These are phyloP conservation scores for Backusella morwellensis DNA, from an alignment of 192 early-diverging fungal genomes.

Conservation along the genomic window DNA sequence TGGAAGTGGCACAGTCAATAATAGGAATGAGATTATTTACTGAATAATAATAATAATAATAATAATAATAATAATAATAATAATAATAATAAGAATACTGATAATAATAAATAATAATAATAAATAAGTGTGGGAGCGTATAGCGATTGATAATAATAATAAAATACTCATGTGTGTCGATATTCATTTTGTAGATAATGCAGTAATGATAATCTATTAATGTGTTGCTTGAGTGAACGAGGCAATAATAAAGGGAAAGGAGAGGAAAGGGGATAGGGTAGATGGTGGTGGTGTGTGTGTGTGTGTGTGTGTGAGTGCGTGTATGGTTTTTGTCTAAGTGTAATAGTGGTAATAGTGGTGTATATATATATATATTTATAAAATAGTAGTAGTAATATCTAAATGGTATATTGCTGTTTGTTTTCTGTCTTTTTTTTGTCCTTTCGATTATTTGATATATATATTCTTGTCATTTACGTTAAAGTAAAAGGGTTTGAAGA, in stretches of 20 bases:
- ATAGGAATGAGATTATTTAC: background rate
- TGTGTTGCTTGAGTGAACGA: background rate
- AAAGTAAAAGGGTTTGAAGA: slow-evolving; percentile 16
- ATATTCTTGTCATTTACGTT: background rate
- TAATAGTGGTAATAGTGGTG: background rate
- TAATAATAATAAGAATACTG: background rate
- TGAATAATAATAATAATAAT: background rate
- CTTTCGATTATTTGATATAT: background rate
- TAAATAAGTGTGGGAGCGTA: background rate
- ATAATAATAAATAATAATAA: background rate
- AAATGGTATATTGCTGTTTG: background rate
- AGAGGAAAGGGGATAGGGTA: background rate
- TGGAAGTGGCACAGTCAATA: background rate
- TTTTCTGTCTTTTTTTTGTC: background rate
- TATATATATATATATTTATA: background rate
- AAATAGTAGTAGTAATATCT: slow-evolving; percentile 1
- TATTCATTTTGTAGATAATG: background rate
- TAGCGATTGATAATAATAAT: background rate
- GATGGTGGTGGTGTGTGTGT: no score
- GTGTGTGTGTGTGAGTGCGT: background rate
- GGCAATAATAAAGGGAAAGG: background rate
- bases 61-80: background rate
- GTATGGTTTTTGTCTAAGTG: background rate
- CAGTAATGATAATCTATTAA: background rate
- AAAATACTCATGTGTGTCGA: background rate